phyloP scores from a whole-genome alignment of 768 basidiomycete genomes.

The Tylopilus rubrobrunneus region DNA sequence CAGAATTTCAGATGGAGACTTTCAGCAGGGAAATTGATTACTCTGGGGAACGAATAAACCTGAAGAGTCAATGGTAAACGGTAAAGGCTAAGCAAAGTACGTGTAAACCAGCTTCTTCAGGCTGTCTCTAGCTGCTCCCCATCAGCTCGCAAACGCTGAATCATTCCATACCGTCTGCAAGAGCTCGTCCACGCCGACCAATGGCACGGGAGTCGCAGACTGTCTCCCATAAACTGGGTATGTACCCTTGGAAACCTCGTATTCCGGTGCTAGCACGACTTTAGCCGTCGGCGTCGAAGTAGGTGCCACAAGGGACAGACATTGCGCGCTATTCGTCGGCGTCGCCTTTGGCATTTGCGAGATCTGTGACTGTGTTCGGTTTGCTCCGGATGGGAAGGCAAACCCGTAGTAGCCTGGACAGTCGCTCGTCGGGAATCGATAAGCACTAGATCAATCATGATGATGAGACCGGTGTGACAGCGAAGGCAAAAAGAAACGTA shows the following conservation, averaged over 20 bases:
- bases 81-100: too few relatives aligned
- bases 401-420: conserved; percentile 33
- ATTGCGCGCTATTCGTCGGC: conserved; percentile 24
- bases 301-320: conserved; percentile 22
- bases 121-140: too few relatives aligned
- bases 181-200: conserved; percentile 16
- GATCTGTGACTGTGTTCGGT: conserved; percentile 26
- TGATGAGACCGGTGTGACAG: background rate
- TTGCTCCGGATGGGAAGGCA: conserved; percentile 27
- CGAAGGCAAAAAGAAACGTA: conserved; percentile 3
- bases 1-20: too few relatives aligned
- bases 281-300: conserved; percentile 27
- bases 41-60: too few relatives aligned
- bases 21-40: too few relatives aligned
- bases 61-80: too few relatives aligned
- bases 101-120: background rate
- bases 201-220: conserved; percentile 1
- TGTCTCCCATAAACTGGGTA: conserved; percentile 16
- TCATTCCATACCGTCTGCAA: conserved; percentile 20
- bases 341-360: conserved; percentile 27
- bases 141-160: conserved; percentile 9
- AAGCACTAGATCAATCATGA: conserved; percentile 17
- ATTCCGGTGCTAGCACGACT: conserved; percentile 13
- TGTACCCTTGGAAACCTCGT: background rate
- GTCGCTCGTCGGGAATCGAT: conserved; percentile 28